Evolutionary conservation across 495 filamentous ascomycete species (phyloP).

Genomic region (Filosporella fistucella): DNA sequence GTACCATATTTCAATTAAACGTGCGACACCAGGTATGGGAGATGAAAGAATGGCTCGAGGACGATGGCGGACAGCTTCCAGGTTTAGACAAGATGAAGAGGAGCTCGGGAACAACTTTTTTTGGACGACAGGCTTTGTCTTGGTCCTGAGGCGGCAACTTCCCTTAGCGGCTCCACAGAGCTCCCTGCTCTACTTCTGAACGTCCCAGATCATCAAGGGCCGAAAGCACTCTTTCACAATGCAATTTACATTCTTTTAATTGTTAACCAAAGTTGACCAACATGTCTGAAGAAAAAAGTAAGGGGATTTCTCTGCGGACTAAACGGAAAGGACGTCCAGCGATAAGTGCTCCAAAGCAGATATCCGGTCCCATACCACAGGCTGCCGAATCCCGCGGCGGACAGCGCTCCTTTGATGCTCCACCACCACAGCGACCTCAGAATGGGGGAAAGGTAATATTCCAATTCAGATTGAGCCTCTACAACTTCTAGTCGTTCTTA

Average conservation of each 20-base stretch:
- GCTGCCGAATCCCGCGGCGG: conserved; percentile 13
- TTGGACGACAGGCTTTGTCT: too few species aligned
- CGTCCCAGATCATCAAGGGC: too few species aligned
- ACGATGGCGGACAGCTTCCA: conserved; percentile 6
- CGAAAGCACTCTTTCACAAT: too few species aligned
- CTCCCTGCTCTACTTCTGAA: too few species aligned
- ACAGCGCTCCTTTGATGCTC: conserved; percentile 19
- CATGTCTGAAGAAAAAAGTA: conserved; percentile 53
- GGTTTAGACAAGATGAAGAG: background rate
- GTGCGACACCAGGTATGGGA: conserved; percentile 7
- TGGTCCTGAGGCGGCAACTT: too few species aligned
- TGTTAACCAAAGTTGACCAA: background rate
- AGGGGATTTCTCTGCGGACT: conserved; percentile 80
- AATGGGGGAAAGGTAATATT: conserved; percentile 24
- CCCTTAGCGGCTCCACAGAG: too few species aligned
- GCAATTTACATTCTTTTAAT: background rate
- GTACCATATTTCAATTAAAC: conserved; percentile 41
- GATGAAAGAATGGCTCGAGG: conserved; percentile 15
- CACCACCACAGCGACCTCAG: conserved; percentile 18
- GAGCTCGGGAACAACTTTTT: background rate
- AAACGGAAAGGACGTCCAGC: conserved; percentile 74
- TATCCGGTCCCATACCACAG: conserved; percentile 57
- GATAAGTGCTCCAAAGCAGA: conserved; percentile 82
- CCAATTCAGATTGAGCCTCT: too few species aligned
- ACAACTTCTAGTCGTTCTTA: background rate